Conservation (phyloP, 2,329 filamentous ascomycete genomes). For the Trichoderma endophyticum region DNA sequence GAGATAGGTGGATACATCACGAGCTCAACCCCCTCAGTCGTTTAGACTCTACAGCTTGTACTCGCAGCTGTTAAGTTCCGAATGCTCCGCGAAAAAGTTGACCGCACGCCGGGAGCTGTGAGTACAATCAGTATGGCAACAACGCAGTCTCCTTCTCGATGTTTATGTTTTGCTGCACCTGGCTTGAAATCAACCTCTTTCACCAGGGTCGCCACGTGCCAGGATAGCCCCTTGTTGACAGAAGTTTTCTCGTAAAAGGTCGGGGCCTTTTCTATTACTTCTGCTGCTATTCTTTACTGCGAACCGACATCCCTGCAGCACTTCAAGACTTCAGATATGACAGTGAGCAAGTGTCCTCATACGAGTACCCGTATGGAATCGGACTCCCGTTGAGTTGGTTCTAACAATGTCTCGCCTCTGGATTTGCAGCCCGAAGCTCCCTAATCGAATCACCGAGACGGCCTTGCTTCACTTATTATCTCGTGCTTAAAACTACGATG, state of each 20-base stretch:
- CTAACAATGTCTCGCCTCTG: neutral
- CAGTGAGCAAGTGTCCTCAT: neutral
- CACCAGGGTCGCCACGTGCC: neutral
- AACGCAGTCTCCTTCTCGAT: neutral
- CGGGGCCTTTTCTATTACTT: neutral
- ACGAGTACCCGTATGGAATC: neutral
- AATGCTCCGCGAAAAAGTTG: neutral
- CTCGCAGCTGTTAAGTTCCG: neutral
- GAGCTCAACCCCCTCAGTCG: neutral
- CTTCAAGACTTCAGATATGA: neutral
- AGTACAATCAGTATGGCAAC: neutral
- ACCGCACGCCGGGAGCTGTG: neutral
- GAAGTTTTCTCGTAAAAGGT: conserved; percentile 2
- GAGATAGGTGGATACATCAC: neutral
- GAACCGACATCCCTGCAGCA: neutral
- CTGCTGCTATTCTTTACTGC: neutral
- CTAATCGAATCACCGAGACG: neutral
- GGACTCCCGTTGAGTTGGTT: neutral
- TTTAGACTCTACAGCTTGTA: neutral
- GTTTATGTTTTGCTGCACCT: neutral
- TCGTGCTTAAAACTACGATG: neutral
- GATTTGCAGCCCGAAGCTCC: neutral
- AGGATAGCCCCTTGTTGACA: conserved; percentile 9
- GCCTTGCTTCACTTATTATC: neutral
- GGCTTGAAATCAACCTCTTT: neutral